A percentile compares a stretch with the other conserved stretches of the same genome.
Conservation (phyloP, 2,329 filamentous ascomycete species). For the Ophiostoma quercus region DNA sequence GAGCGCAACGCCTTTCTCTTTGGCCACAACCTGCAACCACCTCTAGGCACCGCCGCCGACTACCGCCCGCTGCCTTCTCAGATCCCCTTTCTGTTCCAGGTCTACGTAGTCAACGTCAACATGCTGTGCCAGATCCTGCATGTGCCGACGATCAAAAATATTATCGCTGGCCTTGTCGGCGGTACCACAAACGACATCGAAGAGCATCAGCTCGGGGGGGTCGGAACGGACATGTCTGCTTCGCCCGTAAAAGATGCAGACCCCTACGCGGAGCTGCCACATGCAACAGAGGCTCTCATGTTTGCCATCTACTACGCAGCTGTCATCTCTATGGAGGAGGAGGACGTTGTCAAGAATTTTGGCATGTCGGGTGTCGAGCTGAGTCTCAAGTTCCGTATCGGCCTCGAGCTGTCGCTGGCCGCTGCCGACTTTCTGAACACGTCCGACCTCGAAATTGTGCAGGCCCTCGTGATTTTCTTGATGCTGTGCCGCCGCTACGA, state of each 20-base stretch:
- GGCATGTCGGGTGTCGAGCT: conserved; percentile 43
- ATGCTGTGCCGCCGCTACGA: conserved; percentile 44
- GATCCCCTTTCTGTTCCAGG: conserved; percentile 47
- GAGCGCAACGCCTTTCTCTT: conserved; percentile 51
- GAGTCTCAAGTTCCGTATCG: conserved; percentile 46
- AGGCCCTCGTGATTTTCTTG: conserved; percentile 55
- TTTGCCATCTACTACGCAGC: conserved; percentile 55
- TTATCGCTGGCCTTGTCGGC: conserved; percentile 32
- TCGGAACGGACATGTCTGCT: background rate
- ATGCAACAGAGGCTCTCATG: conserved; percentile 48
- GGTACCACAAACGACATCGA: background rate
- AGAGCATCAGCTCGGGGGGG: background rate
- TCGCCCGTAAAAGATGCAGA: conserved; percentile 15
- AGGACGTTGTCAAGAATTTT: conserved; percentile 46
- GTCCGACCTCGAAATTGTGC: conserved; percentile 52
- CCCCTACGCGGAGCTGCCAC: conserved; percentile 32
- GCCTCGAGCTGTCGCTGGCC: conserved; percentile 52
- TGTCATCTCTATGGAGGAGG: conserved; percentile 52
- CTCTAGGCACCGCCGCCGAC: conserved; percentile 32
- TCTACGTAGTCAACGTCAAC: conserved; percentile 50
- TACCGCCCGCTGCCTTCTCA: conserved; percentile 51
- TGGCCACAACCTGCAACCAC: conserved; percentile 38
- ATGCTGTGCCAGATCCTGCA: conserved; percentile 41
- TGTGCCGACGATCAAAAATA: conserved; percentile 40
- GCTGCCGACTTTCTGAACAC: conserved; percentile 55